Percentiles rank a stretch among this genome's conserved stretches.
Conservation (phyloP, 164 flowering plant genomes). For the Liquidambar formosana region DNA sequence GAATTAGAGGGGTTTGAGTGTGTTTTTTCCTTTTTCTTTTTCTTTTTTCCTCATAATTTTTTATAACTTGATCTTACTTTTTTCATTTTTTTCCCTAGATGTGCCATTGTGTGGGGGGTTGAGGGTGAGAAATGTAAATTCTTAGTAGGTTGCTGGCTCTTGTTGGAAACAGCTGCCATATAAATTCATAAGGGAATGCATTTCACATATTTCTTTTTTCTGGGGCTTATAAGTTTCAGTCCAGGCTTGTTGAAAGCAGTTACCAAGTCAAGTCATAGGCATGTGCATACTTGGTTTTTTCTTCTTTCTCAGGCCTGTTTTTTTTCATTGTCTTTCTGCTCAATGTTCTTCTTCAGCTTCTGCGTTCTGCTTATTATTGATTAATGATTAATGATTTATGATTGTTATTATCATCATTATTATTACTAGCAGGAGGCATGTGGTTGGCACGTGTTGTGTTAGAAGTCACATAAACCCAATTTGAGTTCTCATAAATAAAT, state of each 20-base stretch:
- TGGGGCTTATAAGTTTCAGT: constrained; percentile 4
- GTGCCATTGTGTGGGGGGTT: constrained; percentile 34
- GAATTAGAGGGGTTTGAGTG: constrained; percentile 30
- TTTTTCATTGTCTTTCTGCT: too few species aligned
- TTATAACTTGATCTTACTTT: constrained; percentile 9
- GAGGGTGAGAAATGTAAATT: constrained; percentile 60
- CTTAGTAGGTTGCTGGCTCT: constrained; percentile 50
- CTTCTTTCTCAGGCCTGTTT: not conserved
- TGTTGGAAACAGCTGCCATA: constrained; percentile 45
- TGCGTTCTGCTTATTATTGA: too few species aligned
- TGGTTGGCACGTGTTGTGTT: too few species aligned
- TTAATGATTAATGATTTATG: too few species aligned
- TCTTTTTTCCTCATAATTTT: constrained; percentile 9
- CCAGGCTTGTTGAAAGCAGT: constrained; percentile 7
- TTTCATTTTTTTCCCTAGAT: constrained; percentile 24
- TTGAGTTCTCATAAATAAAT: too few species aligned
- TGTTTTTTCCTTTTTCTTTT: constrained; percentile 17
- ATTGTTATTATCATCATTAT: too few species aligned
- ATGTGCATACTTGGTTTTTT: not conserved
- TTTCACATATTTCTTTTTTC: constrained; percentile 12
- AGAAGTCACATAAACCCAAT: too few species aligned
- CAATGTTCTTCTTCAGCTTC: too few species aligned
- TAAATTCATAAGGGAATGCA: constrained; percentile 45
- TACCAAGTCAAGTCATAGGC: not conserved
- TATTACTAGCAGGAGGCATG: too few species aligned